Percentiles rank a stretch among this genome's conserved stretches.
Conservation (phyloP, 257 asterid species). For the Vinca minor region DNA sequence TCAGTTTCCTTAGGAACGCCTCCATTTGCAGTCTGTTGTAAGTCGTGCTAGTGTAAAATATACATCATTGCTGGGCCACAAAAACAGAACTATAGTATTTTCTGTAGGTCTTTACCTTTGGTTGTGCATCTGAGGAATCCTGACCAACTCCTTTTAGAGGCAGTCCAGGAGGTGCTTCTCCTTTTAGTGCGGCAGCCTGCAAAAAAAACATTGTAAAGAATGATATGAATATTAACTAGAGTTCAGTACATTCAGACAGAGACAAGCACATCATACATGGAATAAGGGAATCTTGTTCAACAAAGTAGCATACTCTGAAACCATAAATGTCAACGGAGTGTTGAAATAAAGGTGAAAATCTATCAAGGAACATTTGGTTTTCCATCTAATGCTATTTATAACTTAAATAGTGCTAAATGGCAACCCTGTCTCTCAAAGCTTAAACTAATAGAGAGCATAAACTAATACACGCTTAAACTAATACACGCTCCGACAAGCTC, state of each 20-base stretch:
- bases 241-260: neutral
- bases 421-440: neutral
- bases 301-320: neutral
- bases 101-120: constrained; percentile 44
- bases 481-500: neutral
- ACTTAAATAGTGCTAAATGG: neutral
- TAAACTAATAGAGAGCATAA: neutral
- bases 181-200: constrained; percentile 99
- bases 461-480: too few species aligned
- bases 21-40: constrained; percentile 66
- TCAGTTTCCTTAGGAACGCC: constrained; percentile 72
- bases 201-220: constrained; percentile 4
- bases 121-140: constrained; percentile 87
- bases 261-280: constrained; percentile 3
- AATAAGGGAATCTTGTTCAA: neutral
- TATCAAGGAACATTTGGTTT: constrained; percentile 1
- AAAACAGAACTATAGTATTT: constrained; percentile 14
- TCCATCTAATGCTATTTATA: neutral
- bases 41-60: constrained; percentile 15
- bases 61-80: constrained; percentile 14
- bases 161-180: constrained; percentile 99
- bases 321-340: neutral
- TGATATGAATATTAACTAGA: neutral
- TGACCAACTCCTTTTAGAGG: constrained; percentile 99
- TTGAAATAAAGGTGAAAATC: neutral